Evolutionary conservation across 108 stramenopile genomes (phyloP), one percentile per base, ranked within the genome.

Genomic region (Pseudonitzschia delicatissima): DNA sequence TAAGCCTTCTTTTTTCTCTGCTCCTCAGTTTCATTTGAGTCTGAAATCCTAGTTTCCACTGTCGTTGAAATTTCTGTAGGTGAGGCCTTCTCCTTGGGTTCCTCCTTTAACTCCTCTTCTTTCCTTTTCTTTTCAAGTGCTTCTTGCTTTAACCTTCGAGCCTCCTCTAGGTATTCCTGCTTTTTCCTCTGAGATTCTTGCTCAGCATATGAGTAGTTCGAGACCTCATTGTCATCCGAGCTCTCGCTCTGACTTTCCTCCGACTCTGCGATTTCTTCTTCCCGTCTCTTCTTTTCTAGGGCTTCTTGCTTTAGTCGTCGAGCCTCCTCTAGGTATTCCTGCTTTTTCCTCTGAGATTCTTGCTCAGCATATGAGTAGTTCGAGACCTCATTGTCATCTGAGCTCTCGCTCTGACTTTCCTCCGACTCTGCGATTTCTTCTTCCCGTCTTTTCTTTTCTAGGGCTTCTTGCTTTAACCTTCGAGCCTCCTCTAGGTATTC

Each of bases 401-500:
- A 15, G 15, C 40, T 42, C 11, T 42, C 40, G 15, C 40, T 42
- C n/a, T n/a, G n/a, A n/a, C 37, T 51, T 62, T 42, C 32, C 47
- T 45, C n/a, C n/a, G n/a, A n/a, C n/a, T n/a, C n/a, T 28, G 27
- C 34, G 17, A 12, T 9, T 34, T 64, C 47, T 18, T 61, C 60
- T 40, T 61, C 17, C 11, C 23, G 5, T 26, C 15, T 32, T 45
- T 61, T 50, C 33, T 39, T 50, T 31, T 44, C 25, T 13, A 34
- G 2, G 21, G 59, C 31, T 1, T 25, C 58, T 23, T 52, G 59
- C 0, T 39, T 62, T 33, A 45, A 39, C 20, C 21, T 55, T 39
- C 60, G 33, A 1, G 59, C 42, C 35, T 61, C 45, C n/a, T 70
- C 61, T 28, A 35, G 33, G 32, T 51, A n/a, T 40, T 34, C 69